Percentiles rank a stretch among this genome's conserved stretches.
Evolutionary conservation across 768 basidiomycete species (phyloP).

Genomic region (Naganishia friedmannii): DNA sequence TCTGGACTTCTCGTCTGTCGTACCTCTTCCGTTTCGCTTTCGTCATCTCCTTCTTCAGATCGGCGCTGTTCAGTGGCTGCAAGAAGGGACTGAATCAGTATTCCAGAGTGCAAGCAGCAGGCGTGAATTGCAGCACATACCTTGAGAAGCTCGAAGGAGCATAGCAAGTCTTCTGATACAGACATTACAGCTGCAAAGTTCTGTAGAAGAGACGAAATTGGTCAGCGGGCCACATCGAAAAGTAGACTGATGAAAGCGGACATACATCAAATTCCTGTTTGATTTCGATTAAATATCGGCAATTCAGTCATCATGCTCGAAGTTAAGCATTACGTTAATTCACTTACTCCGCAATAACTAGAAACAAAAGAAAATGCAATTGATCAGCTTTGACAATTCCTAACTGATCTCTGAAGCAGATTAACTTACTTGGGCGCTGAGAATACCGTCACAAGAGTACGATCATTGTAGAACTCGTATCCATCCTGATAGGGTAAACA

Average conservation of each 20-base stretch:
- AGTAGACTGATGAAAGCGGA: neutral
- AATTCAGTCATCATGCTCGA: conserved; percentile 36
- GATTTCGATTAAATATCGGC: neutral
- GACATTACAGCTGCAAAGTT: conserved; percentile 59
- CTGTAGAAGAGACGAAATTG: conserved; percentile 18
- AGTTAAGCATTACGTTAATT: conserved; percentile 32
- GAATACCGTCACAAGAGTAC: conserved; percentile 96
- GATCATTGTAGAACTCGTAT: conserved; percentile 99
- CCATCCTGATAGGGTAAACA: conserved; percentile 54
- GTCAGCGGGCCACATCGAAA: too few relatives aligned
- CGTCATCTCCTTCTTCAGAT: conserved; percentile 95
- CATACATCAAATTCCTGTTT: conserved; percentile 68
- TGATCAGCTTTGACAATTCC: neutral
- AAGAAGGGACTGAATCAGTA: neutral
- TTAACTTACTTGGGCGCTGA: conserved; percentile 97
- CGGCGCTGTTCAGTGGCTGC: conserved; percentile 80
- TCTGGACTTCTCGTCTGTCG: neutral
- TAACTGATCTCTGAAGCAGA: too few relatives aligned
- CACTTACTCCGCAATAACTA: conserved; percentile 53
- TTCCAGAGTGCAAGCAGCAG: neutral
- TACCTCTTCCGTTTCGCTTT: conserved; percentile 93
- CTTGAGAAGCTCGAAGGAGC: conserved; percentile 95
- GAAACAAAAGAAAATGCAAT: neutral
- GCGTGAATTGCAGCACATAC: conserved; percentile 11
- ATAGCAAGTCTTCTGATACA: conserved; percentile 93